A percentile compares a stretch with the other conserved stretches of the same genome.
Conservation (phyloP, 345 rosid genomes). For the Aegle marmelos region DNA sequence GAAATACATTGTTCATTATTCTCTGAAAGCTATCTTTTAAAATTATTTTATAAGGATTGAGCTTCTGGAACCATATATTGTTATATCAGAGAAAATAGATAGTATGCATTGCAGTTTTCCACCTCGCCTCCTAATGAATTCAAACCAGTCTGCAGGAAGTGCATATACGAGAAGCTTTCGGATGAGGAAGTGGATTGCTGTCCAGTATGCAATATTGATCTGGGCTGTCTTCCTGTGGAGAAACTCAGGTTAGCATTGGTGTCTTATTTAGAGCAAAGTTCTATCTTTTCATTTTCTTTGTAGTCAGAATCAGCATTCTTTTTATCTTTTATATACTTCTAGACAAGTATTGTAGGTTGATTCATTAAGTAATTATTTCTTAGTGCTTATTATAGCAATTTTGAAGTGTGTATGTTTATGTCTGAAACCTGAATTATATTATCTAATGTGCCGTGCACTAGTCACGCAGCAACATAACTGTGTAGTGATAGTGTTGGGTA, state of each 20-base stretch:
- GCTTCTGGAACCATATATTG: background rate
- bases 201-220: conserved; percentile 69
- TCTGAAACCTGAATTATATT: background rate
- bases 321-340: background rate
- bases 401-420: background rate
- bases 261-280: background rate
- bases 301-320: background rate
- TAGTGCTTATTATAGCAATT: background rate
- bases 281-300: background rate
- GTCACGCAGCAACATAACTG: background rate
- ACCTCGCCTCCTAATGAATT: background rate
- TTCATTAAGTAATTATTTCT: background rate
- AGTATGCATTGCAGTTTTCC: background rate
- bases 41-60: background rate
- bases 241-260: conserved; percentile 51
- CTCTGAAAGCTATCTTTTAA: background rate
- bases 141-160: conserved; percentile 68
- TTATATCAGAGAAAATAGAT: background rate
- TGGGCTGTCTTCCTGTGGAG: conserved; percentile 64
- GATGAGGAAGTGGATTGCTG: conserved; percentile 65
- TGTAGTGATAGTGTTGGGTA: background rate
- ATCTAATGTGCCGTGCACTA: background rate
- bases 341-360: background rate
- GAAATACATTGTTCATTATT: background rate
- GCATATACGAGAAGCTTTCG: conserved; percentile 64